These are phyloP conservation scores for Cladophialophora immunda DNA, from an alignment of 2,329 filamentous ascomycete genomes.

Conservation along the genomic window DNA sequence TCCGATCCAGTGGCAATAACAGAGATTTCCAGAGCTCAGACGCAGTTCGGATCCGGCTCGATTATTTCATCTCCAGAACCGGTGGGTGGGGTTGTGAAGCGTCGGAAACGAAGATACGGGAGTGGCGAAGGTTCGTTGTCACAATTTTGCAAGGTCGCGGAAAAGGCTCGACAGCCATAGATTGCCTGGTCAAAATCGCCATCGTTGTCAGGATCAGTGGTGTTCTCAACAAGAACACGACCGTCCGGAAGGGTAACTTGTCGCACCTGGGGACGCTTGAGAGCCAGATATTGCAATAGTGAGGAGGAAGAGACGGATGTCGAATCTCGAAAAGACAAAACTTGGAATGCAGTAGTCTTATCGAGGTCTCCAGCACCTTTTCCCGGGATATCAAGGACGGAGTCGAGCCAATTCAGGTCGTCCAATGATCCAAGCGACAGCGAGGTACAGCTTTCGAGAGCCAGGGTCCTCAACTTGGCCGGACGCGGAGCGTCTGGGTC, in stretches of 20 bases:
- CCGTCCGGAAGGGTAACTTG: slow-evolving; percentile 30
- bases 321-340: slow-evolving; percentile 24
- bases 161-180: not conserved
- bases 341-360: slow-evolving; percentile 4
- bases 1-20: too few species aligned
- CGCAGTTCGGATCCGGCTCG: slow-evolving; percentile 10
- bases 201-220: not conserved
- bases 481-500: not conserved
- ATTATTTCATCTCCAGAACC: slow-evolving; percentile 1
- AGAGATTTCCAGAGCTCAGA: not conserved
- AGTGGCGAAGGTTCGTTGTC: slow-evolving; percentile 5
- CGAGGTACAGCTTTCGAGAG: slow-evolving; percentile 26
- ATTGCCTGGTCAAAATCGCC: not conserved
- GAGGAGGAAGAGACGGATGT: slow-evolving; percentile 6
- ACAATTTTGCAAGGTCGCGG: not conserved
- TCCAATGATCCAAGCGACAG: slow-evolving; percentile 13
- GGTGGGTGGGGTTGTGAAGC: too few species aligned
- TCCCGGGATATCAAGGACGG: slow-evolving; percentile 12
- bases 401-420: slow-evolving; percentile 30
- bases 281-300: slow-evolving; percentile 29
- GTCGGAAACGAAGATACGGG: slow-evolving; percentile 13
- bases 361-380: not conserved
- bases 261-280: slow-evolving; percentile 13
- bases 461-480: slow-evolving; percentile 20
- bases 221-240: slow-evolving; percentile 16